Base-by-base conservation (phyloP, 2,329 filamentous ascomycete genomes). In the Fusarium globosum region DNA sequence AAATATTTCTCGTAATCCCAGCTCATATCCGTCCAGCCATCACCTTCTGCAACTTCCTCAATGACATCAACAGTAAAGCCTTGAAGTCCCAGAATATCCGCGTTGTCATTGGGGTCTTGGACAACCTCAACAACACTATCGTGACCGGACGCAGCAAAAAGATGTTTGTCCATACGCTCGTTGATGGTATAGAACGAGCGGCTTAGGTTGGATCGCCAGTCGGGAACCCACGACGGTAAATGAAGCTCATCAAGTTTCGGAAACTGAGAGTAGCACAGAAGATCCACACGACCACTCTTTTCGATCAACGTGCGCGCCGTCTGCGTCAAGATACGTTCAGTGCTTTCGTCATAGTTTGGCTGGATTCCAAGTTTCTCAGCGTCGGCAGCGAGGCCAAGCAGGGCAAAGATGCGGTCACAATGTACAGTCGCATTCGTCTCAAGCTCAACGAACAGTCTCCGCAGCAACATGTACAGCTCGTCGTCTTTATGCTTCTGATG, bases 41-140 rank as follows among this genome's bases (percentile, higher is more conserved):
- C 28, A 3, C 57, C 39, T 36, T 26, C 0, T 0, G 57, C 33
- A 9, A 62, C n/a, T 7, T 6, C 30, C 26, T 53, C 62, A 1
- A 65, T 46, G 4, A 35, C 4, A 21, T 53, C 62, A 11, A 65
- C 33, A 5, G 2, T 14, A 7, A 52, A 46, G 4, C 62, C 62
- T 11, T 12, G 6, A 8, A 65, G 46, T 7, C 62, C 62, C 1
- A 65, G 12, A 11, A 41, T 11, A 7, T 16, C 14, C 5, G 9
- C 4, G 9, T 39, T 7, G 0, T 13, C 2, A 8, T 15, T 35
- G 1, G 10, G 2, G 11, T 14, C 4, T 4, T 45, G 12, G 0
- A 52, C 4, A 0, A 28, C 6, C 4, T 45, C 30, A 13, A 62
- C 33, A 1, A 7, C 4, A 1, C 12, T 46, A 6, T 1, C 4